Conservation (phyloP, 2,329 filamentous ascomycete genomes). For the Epichloe sylvatica region DNA sequence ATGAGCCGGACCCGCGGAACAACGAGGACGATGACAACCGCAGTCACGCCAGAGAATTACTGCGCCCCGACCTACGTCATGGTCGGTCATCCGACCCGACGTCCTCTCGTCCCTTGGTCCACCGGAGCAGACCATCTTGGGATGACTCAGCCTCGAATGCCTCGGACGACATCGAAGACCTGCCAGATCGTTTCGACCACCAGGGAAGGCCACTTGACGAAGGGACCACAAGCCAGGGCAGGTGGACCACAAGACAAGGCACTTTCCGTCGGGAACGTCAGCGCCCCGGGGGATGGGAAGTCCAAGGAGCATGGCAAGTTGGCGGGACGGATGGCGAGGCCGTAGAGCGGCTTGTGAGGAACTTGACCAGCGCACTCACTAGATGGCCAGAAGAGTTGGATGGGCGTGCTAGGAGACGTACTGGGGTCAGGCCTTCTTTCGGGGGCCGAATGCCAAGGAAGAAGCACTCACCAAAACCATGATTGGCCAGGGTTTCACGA, state of each 20-base stretch:
- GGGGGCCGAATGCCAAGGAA: slow-evolving; percentile 5
- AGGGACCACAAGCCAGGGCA: slow-evolving; percentile 6
- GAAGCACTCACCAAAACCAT: background rate
- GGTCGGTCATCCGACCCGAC: slow-evolving; percentile 23
- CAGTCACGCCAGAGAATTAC: background rate
- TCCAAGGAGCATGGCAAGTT: slow-evolving; percentile 31
- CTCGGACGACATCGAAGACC: slow-evolving; percentile 26
- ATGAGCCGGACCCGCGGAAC: slow-evolving; percentile 8
- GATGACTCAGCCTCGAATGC: slow-evolving; percentile 12
- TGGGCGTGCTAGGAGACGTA: slow-evolving; percentile 18
- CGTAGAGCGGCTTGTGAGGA: slow-evolving; percentile 22
- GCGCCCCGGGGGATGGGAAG: slow-evolving; percentile 21
- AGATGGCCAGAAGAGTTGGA: slow-evolving; percentile 18
- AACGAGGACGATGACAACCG: slow-evolving; percentile 10
- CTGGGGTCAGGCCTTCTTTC: slow-evolving; percentile 12
- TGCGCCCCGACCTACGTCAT: slow-evolving; percentile 9
- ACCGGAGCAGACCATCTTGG: slow-evolving; percentile 6
- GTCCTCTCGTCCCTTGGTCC: slow-evolving; percentile 16
- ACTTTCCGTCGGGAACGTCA: slow-evolving; percentile 27
- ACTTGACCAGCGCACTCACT: slow-evolving; percentile 17
- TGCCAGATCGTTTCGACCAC: slow-evolving; percentile 35
- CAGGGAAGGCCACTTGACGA: slow-evolving; percentile 27
- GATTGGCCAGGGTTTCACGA: slow-evolving; percentile 6
- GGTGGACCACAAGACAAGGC: slow-evolving; percentile 25
- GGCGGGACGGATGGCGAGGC: slow-evolving; percentile 28